A percentile compares a stretch with the other conserved stretches of the same genome.
These are phyloP conservation scores for Tinospora cordifolia DNA, from an alignment of 164 flowering plant genomes.

Conservation along the genomic window DNA sequence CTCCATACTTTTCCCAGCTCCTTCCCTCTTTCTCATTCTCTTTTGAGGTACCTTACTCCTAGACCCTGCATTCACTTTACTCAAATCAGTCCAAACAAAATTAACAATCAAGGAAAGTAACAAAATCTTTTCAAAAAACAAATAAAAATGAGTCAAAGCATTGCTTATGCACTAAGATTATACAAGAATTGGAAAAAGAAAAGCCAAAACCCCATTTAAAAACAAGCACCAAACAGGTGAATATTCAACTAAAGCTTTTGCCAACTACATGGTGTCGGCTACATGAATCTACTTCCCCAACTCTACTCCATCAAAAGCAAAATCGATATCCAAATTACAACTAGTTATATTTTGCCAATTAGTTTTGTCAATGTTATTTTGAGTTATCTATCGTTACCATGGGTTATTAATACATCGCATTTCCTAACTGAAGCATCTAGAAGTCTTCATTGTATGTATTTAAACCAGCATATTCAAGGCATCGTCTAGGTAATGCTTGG, in stretches of 20 bases:
- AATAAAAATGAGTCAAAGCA: neutral
- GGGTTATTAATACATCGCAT: no score
- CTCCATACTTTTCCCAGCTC: constrained; percentile 81
- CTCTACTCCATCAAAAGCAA: no score
- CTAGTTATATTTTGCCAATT: no score
- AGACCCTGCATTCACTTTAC: constrained; percentile 45
- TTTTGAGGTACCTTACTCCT: constrained; percentile 30
- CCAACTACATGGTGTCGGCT: neutral
- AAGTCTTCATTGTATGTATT: no score
- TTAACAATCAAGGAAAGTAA: neutral
- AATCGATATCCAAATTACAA: no score
- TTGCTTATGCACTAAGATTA: neutral
- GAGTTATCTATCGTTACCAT: no score
- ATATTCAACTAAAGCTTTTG: neutral
- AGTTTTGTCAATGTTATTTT: no score
- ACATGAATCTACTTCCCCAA: neutral
- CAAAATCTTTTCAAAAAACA: neutral
- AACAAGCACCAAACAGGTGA: no score
- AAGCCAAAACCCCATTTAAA: neutral
- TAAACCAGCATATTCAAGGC: no score
- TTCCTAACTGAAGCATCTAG: no score
- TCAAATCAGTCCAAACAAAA: neutral
- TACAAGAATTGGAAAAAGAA: neutral
- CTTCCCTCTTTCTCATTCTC: constrained; percentile 55
- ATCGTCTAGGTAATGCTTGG: no score